Evolutionary conservation across 768 basidiomycete species (phyloP).

Genomic region (Trametes cingulata): DNA sequence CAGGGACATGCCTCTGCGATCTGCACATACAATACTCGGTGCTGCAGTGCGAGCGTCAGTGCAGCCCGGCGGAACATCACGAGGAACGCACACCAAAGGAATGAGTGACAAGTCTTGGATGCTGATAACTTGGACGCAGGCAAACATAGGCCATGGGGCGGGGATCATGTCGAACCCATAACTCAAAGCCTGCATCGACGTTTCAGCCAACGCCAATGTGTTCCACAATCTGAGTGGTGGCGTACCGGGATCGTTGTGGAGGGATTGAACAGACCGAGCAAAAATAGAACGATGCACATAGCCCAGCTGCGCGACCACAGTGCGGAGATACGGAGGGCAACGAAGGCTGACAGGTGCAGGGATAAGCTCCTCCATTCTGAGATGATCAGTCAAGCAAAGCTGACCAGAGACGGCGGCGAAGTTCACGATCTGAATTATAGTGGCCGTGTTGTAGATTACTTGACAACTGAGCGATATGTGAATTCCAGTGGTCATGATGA

Average conservation of each 20-base stretch:
- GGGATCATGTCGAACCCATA: not conserved
- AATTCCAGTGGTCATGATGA: not conserved
- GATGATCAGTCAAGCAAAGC: not conserved
- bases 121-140: not conserved
- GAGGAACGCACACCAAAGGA: too few species aligned
- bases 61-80: not conserved
- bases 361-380: not conserved
- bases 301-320: not conserved
- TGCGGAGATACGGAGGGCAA: not conserved
- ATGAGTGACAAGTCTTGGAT: too few species aligned
- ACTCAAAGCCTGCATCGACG: not conserved
- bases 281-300: not conserved
- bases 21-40: not conserved
- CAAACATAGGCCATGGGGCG: not conserved
- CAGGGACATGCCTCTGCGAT: not conserved
- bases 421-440: not conserved
- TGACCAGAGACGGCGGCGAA: not conserved
- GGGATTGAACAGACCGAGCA: not conserved
- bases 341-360: not conserved
- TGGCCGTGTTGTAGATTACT: not conserved
- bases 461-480: not conserved
- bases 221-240: too few species aligned
- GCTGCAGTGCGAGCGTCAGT: not conserved
- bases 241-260: not conserved
- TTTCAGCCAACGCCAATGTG: too few species aligned